Evolutionary conservation across 2,329 filamentous ascomycete genomes (phyloP), one percentile per base, ranked within the genome.

Genomic region (Fusarium circinatum): DNA sequence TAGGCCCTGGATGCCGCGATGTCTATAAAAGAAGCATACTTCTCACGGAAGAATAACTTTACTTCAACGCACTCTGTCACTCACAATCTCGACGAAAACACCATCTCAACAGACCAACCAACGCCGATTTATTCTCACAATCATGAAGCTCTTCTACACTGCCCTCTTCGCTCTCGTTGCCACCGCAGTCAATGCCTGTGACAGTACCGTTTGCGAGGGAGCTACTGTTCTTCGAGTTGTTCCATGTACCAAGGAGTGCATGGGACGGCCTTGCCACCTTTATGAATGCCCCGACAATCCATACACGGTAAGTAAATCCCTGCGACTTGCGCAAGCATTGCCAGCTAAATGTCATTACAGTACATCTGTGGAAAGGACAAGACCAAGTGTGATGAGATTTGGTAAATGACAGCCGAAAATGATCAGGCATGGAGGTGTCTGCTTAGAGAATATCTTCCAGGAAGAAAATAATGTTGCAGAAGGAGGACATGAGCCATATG

Each of bases 341-440:
- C 0, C 9, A 4, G 3, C 49, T 66, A n/a, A 65, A 8, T 32
- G 0, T 0, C 1, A 7, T 10, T 8, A 2, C 1, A 66, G 63
- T 57, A 66, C n/a, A 65, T 66, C 24, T 66, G 63, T 6, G 63
- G 63, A 22, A 63, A 56, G 8, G 60, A 66, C 42, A 66, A 65
- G 30, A 65, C 60, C 6, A 57, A 66, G 42, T 66, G 63, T 4
- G 34, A 65, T 20, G 48, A 42, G 36, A 57, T 57, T 26, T 66
- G 48, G 51, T 65, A 57, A 32, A 32, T 8, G 14, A 12, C 2
- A 2, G 13, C 13, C 32, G 32, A 3, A 20, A 20, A 22, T 3
- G 12, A 11, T 22, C n/a, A 8, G 12, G 10, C 3, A 4, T 17
- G 7, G 10, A 1, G 18, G 24, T 36, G 18, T 5, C 14, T 26